phyloP scores from a whole-genome alignment of 345 rosid species.

The Syzygium jambos region DNA sequence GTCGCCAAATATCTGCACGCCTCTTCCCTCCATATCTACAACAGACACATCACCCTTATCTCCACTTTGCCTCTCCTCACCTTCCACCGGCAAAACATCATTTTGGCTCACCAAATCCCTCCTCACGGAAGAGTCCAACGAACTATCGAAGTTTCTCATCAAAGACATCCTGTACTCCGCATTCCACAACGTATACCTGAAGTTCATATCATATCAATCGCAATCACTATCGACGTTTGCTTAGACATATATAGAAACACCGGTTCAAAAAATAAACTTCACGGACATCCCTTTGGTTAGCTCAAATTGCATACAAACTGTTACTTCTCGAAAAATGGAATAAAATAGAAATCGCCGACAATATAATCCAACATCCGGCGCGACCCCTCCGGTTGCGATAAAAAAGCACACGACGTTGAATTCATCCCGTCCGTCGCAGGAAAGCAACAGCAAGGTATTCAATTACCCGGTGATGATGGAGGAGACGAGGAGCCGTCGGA shows the following conservation, averaged over 20 bases:
- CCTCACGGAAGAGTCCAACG: conserved; percentile 16
- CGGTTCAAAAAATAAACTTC: neutral
- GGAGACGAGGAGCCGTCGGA: conserved; percentile 61
- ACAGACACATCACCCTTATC: conserved; percentile 5
- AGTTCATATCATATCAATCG: neutral
- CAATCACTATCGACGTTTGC: neutral
- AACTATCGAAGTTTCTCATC: conserved; percentile 58
- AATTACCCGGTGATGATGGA: conserved; percentile 84
- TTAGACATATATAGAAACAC: neutral
- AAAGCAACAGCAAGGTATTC: too few relatives aligned
- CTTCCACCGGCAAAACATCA: conserved; percentile 17
- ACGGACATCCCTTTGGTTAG: neutral
- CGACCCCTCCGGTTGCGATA: neutral
- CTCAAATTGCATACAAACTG: neutral
- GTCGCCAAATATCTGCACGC: conserved; percentile 53
- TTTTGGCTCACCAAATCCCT: conserved; percentile 5
- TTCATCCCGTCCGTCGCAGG: neutral
- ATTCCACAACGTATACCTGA: conserved; percentile 89
- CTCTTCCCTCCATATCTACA: conserved; percentile 39
- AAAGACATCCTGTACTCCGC: conserved; percentile 81
- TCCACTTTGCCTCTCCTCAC: conserved; percentile 13
- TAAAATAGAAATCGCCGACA: neutral
- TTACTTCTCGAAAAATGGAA: neutral
- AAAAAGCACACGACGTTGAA: neutral
- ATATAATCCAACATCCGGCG: neutral